Base-by-base conservation (phyloP, 345 rosid genomes). In the Aquilaria yunnanensis region DNA sequence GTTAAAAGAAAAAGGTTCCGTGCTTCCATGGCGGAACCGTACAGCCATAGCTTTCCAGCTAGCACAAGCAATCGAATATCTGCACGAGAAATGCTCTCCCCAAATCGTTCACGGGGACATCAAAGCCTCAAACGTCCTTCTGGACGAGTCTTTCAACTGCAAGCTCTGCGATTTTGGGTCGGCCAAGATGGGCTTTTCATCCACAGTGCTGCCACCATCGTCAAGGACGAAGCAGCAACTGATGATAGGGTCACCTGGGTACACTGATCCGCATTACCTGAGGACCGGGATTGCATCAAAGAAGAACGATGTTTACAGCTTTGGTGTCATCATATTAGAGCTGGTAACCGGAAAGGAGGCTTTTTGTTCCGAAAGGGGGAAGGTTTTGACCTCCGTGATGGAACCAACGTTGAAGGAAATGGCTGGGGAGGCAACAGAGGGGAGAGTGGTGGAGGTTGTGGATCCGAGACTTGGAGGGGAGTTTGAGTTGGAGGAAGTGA, bases 121-220 rank as follows among this genome's bases (percentile, higher is more conserved):
- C 66, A 92, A 92, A 67, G 72, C 96, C 34, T 85, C 98, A 2
- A 92, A 92, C 49, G 70, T 92, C 14, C 76, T 92, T 2, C 82
- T 92, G 30, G 98, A 89, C 75, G 82, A 83, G 60, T 16, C 69
- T 11, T 77, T 83, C 49, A 87, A 83, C 67, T 69, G 84, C 81
- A 89, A 89, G 80, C 92, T 92, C 5, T 92, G 98, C 56, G 98
- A 92, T 62, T 88, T 92, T 9, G 95, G 96, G 29, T 89, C 80
- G 12, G 92, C 98, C 3, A 92, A 79, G 61, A 83, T 89, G 75
- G 98, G 98, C 2, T 92, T 92, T 60, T 89, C 96, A 0, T 82
- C 96, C 0, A 69, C 75, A 53, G 83, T 89, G 32, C 69, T 69
- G 62, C 82, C 83, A 49, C 70, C 78, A 14, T 66, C 80, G 12